phyloP scores from a whole-genome alignment of 192 early-diverging fungal genomes.

The Lobulomyces angularis region DNA sequence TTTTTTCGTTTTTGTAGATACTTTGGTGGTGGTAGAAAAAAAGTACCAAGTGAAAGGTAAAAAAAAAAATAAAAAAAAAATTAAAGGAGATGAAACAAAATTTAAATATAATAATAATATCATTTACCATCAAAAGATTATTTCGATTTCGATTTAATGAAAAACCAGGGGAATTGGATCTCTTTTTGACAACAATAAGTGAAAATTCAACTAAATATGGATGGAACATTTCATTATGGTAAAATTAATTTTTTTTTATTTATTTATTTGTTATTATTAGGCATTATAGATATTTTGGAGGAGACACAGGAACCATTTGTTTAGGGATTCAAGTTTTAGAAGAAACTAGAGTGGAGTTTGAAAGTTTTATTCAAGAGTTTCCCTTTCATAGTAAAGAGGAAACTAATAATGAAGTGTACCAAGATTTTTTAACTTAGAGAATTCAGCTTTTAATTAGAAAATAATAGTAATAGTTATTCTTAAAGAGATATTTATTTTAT shows the following conservation, averaged over 20 bases:
- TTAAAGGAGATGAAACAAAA: no score
- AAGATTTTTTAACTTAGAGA: conserved; percentile 72
- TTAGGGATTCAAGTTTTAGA: conserved; percentile 86
- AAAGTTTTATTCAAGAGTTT: conserved; percentile 64
- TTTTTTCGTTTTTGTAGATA: no score
- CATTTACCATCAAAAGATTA: conserved; percentile 66
- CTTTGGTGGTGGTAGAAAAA: conserved; percentile 73
- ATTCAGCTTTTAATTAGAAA: no score
- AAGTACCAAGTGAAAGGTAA: no score
- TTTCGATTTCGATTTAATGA: conserved; percentile 95
- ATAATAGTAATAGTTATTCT: no score
- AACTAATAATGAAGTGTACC: conserved; percentile 78
- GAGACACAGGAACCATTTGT: conserved; percentile 83
- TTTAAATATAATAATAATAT: conserved; percentile 2
- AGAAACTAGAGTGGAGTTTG: conserved; percentile 46
- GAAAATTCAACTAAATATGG: no score
- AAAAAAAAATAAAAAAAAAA: no score
- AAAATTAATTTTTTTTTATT: conserved; percentile 10
- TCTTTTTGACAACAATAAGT: conserved; percentile 63
- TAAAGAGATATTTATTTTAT: no score
- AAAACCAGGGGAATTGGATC: conserved; percentile 77
- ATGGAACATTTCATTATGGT: conserved; percentile 17
- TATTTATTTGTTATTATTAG: conserved; percentile 36
- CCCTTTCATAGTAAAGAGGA: conserved; percentile 86
- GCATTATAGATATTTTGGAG: conserved; percentile 95